A percentile compares a stretch with the other conserved stretches of the same genome.
These are phyloP conservation scores for Metschnikowia drakensbergensis DNA, from an alignment of 805 yeast species.

Conservation along the genomic window DNA sequence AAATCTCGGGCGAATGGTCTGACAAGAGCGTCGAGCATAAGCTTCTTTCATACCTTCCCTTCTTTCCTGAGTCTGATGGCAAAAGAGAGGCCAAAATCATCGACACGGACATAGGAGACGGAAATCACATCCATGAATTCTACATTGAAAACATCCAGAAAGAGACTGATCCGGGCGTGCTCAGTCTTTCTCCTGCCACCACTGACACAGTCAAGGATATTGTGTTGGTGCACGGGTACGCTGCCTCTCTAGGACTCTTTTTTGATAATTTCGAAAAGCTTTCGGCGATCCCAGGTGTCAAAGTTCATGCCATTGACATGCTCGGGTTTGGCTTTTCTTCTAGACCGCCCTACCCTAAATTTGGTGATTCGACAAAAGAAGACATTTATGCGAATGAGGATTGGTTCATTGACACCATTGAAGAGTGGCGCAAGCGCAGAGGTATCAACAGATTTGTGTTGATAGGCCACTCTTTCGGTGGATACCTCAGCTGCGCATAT, in stretches of 20 bases:
- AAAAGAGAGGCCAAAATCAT: slow-evolving; percentile 44
- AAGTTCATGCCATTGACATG: slow-evolving; percentile 65
- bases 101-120: slow-evolving; percentile 53
- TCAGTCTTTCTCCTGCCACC: slow-evolving; percentile 1
- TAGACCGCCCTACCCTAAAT: slow-evolving; percentile 45
- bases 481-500: slow-evolving; percentile 41
- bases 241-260: slow-evolving; percentile 84
- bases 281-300: slow-evolving; percentile 48
- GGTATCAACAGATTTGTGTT: slow-evolving; percentile 33
- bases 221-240: slow-evolving; percentile 87
- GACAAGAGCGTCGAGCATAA: slow-evolving; percentile 32
- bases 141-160: slow-evolving; percentile 47
- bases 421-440: slow-evolving; percentile 39
- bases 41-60: slow-evolving; percentile 56
- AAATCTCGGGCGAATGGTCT: slow-evolving; percentile 11
- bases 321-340: slow-evolving; percentile 71
- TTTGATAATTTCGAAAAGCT: slow-evolving; percentile 59
- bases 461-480: slow-evolving; percentile 46
- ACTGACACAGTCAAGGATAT: slow-evolving; percentile 40
- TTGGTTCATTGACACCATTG: slow-evolving; percentile 43
- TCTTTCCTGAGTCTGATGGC: slow-evolving; percentile 51
- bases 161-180: slow-evolving; percentile 23
- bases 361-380: slow-evolving; percentile 26
- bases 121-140: slow-evolving; percentile 73
- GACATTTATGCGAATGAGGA: slow-evolving; percentile 37